Evolutionary conservation across 192 early-diverging fungal species (phyloP), one percentile per base, ranked within the genome.

Genomic region (Physocladia obscura): DNA sequence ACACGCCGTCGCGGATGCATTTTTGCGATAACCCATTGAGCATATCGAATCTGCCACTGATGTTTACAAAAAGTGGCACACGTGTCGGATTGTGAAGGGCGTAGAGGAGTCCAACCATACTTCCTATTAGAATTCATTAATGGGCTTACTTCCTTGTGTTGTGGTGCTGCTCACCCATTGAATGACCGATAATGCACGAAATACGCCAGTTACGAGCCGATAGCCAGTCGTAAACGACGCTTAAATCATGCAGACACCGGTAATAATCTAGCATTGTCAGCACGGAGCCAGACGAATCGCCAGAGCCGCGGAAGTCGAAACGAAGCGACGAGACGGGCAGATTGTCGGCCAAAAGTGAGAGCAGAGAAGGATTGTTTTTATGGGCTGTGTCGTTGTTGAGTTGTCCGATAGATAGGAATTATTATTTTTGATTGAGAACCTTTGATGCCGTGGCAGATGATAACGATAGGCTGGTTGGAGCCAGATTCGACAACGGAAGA

Each of bases 251-350:
- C 4, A 38, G 19, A 36, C 52, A 54, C 5, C 34, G 17, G 21
- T 26, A 40, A 29, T 68, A 68, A 22, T 68, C 52, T 4, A 44
- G 6, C 65, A 44, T 49, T 35, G 17, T 27, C 6, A 68, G 54
- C 52, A 68, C 65, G 11, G 32, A 8, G 19, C 65, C 65, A 19
- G 52, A 24, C 17, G 52, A 56, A 19, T 56, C 50, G 22, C 65
- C 65, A 22, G 49, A 54, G 8, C 65, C 65, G 21, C 65, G 65
- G 24, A 55, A 68, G 37, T 68, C 65, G 65, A 68, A 57, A 17
- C 65, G 50, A 24, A 68, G 51, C 4, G 51, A 26, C 24, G 65
- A 11, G n/a, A 56, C 8, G 11, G 50, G 52, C 21, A 68, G 50
- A 1, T 15, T 13, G 8, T 54, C n/a, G 21, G 65, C 15, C 3